These are phyloP conservation scores for Borovskyia barvae DNA, from an alignment of 208 protist species.

Conservation along the genomic window DNA sequence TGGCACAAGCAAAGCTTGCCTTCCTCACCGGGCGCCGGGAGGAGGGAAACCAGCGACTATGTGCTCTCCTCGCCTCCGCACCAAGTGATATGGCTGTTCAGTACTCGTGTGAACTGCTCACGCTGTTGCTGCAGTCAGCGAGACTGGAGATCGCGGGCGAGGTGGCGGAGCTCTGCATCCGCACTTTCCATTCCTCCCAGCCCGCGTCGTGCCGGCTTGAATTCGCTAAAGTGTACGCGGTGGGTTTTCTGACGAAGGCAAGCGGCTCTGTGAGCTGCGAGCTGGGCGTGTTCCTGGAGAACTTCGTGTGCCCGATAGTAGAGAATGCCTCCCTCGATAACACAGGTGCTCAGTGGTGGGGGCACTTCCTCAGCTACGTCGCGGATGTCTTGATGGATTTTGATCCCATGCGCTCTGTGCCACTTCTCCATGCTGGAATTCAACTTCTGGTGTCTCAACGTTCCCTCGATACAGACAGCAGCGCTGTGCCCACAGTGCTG, in stretches of 20 bases:
- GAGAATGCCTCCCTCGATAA: not conserved
- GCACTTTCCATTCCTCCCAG: not conserved
- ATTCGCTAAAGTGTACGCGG: slow-evolving; percentile 28
- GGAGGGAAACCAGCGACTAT: not conserved
- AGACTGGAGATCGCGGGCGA: slow-evolving; percentile 1
- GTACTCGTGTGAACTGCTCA: slow-evolving; percentile 13
- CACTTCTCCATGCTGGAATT: slow-evolving; percentile 15
- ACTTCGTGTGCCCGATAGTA: slow-evolving; percentile 10
- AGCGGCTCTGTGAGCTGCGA: not conserved
- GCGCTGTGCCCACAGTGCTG: not conserved
- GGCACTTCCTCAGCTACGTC: slow-evolving; percentile 30
- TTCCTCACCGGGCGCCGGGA: slow-evolving; percentile 9
- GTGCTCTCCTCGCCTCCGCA: not conserved
- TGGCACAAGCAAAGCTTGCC: slow-evolving; percentile 11
- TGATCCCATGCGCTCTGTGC: slow-evolving; percentile 7
- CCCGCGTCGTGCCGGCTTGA: slow-evolving; percentile 8
- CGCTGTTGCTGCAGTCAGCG: slow-evolving; percentile 11
- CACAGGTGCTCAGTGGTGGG: slow-evolving; percentile 28
- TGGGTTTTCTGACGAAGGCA: slow-evolving; percentile 9
- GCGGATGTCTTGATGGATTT: slow-evolving; percentile 11
- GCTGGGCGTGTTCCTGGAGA: slow-evolving; percentile 1
- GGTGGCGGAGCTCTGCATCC: slow-evolving; percentile 6
- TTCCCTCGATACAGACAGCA: not conserved
- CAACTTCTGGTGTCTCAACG: not conserved
- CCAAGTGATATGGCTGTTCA: not conserved